These are phyloP conservation scores for Colletotrichum tabaci DNA, from an alignment of 2,329 filamentous ascomycete genomes.

Conservation along the genomic window DNA sequence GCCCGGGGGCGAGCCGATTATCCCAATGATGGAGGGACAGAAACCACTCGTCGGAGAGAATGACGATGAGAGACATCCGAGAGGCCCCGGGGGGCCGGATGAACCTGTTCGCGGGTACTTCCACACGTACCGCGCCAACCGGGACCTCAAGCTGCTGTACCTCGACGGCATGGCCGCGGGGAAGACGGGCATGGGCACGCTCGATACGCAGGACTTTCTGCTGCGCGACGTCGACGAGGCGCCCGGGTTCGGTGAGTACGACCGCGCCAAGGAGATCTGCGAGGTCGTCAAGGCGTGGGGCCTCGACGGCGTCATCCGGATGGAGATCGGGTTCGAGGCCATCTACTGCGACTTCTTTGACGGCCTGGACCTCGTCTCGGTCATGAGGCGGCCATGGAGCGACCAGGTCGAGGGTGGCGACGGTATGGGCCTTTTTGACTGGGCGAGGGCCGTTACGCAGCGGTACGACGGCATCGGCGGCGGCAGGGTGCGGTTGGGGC, in stretches of 20 bases:
- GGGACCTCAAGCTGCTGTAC: slow-evolving; percentile 74
- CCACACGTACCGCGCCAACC: slow-evolving; percentile 75
- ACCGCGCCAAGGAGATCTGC: slow-evolving; percentile 71
- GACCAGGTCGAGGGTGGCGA: slow-evolving; percentile 44
- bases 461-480: slow-evolving; percentile 63
- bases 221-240: slow-evolving; percentile 60
- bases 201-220: slow-evolving; percentile 77
- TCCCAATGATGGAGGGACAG: not conserved
- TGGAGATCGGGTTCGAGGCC: slow-evolving; percentile 80
- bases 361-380: slow-evolving; percentile 56
- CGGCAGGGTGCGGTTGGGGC: slow-evolving; percentile 61
- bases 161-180: slow-evolving; percentile 79
- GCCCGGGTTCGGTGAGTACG: slow-evolving; percentile 55
- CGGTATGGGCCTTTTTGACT: slow-evolving; percentile 55
- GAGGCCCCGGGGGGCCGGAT: not conserved
- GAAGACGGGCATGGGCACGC: slow-evolving; percentile 75
- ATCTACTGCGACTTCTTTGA: slow-evolving; percentile 75
- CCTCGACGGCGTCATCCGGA: slow-evolving; percentile 76
- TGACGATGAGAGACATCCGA: slow-evolving; percentile 24
- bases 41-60: not conserved
- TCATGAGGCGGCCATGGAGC: slow-evolving; percentile 48
- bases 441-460: slow-evolving; percentile 57
- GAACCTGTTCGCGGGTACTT: slow-evolving; percentile 67
- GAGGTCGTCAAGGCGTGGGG: slow-evolving; percentile 66
- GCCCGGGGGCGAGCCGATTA: not conserved